Percentiles rank a stretch among this genome's conserved stretches.
These are phyloP conservation scores for Smallanthus sonchifolius DNA, from an alignment of 129 eudicot genomes.

Conservation along the genomic window DNA sequence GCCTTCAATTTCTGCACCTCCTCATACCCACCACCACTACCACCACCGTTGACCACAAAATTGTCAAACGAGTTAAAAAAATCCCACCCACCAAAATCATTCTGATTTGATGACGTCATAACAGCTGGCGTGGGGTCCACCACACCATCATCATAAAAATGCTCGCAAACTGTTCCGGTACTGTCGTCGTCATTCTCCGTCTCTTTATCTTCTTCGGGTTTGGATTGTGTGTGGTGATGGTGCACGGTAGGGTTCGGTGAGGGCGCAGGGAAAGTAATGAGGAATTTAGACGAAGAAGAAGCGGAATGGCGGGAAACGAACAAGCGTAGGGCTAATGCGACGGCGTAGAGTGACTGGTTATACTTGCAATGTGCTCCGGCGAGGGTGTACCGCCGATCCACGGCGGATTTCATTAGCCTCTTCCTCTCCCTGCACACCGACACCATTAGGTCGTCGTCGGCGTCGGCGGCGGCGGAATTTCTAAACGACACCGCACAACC, in stretches of 20 bases:
- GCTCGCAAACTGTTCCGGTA: constrained; percentile 32
- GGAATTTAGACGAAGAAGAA: constrained; percentile 23
- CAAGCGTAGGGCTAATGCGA: constrained; percentile 45
- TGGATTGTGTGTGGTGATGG: constrained; percentile 12
- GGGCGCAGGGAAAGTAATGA: constrained; percentile 33
- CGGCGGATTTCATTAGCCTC: constrained; percentile 40
- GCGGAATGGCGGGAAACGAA: constrained; percentile 42
- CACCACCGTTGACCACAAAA: constrained; percentile 1
- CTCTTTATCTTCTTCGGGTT: constrained; percentile 2
- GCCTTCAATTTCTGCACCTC: neutral
- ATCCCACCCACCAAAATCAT: constrained; percentile 48
- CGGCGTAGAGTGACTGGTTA: constrained; percentile 43
- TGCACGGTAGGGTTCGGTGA: neutral
- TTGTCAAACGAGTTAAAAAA: constrained; percentile 34
- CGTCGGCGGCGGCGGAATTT: constrained; percentile 21
- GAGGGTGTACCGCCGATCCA: constrained; percentile 31
- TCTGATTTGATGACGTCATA: constrained; percentile 22
- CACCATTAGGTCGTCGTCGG: constrained; percentile 23
- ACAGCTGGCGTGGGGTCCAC: constrained; percentile 15
- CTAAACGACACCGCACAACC: constrained; percentile 32
- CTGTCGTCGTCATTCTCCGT: constrained; percentile 3
- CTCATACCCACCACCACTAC: neutral
- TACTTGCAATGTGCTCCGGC: constrained; percentile 49
- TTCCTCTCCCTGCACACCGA: constrained; percentile 41
- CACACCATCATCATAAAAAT: constrained; percentile 40